Evolutionary conservation across 163 green algal species (phyloP).

Genomic region (Scenedesmus sp.): DNA sequence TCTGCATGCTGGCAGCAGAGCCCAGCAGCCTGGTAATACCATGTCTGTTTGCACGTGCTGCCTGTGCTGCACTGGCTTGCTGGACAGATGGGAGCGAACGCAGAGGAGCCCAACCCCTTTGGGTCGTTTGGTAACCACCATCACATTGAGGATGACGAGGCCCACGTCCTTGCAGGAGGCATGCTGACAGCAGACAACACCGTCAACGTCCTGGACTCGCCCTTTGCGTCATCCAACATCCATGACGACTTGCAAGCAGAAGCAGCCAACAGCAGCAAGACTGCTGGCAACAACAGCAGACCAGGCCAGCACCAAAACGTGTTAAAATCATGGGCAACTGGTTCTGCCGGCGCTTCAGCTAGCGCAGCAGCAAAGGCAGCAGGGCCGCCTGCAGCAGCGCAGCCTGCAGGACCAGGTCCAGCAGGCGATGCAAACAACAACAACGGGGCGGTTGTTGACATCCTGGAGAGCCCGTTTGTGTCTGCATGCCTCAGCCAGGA

Average conservation of each 20-base stretch:
- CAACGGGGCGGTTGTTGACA: conserved; percentile 1
- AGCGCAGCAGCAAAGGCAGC: conserved; percentile 7
- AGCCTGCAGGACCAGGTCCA: background rate
- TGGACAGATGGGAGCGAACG: conserved; percentile 5
- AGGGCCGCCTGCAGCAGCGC: background rate
- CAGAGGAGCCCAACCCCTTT: conserved; percentile 3
- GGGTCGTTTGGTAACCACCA: background rate
- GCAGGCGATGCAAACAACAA: background rate
- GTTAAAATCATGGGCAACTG: background rate
- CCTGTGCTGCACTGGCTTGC: background rate
- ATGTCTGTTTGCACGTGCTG: background rate
- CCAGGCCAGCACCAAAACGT: background rate
- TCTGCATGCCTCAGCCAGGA: conserved; percentile 37
- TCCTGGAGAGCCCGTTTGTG: conserved; percentile 40
- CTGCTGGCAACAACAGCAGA: background rate
- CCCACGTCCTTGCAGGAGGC: background rate
- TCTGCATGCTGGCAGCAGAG: background rate
- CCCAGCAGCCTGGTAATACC: background rate
- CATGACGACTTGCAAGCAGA: background rate
- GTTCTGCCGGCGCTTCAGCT: background rate
- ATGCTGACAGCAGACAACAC: conserved; percentile 27
- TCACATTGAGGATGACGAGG: conserved; percentile 2
- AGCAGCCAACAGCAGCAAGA: background rate
- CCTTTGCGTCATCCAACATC: conserved; percentile 21
- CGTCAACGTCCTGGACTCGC: conserved; percentile 29